Conservation (phyloP, 2,329 filamentous ascomycete species). For the Colletotrichum chrysophilum region DNA sequence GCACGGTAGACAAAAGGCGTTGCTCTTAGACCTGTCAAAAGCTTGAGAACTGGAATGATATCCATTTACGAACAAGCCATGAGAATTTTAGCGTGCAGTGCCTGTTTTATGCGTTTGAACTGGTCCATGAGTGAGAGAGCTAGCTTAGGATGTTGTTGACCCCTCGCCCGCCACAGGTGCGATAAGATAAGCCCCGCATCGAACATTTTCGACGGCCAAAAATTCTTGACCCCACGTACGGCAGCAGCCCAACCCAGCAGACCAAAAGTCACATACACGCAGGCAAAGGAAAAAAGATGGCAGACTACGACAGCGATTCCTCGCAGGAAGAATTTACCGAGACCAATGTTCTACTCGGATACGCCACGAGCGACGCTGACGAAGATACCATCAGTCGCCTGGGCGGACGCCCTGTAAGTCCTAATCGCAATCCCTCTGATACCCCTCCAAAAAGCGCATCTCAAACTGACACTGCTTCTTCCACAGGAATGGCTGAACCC, state of each 20-base stretch:
- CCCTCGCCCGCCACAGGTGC: neutral
- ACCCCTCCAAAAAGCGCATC: neutral
- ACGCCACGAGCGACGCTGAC: slow-evolving; percentile 79
- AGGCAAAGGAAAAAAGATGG: slow-evolving; percentile 52
- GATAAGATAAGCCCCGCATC: slow-evolving; percentile 35
- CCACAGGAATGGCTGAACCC: slow-evolving; percentile 81
- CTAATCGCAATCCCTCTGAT: neutral
- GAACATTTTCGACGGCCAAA: slow-evolving; percentile 33
- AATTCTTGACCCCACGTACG: slow-evolving; percentile 42
- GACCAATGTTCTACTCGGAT: slow-evolving; percentile 90
- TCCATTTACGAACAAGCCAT: slow-evolving; percentile 4
- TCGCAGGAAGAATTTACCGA: slow-evolving; percentile 73
- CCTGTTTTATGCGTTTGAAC: neutral
- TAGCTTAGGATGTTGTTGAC: neutral
- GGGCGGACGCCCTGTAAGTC: slow-evolving; percentile 82
- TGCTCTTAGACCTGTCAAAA: slow-evolving; percentile 23
- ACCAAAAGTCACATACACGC: neutral
- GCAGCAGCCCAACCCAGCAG: slow-evolving; percentile 1
- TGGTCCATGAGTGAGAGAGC: neutral
- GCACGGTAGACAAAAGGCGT: slow-evolving; percentile 42
- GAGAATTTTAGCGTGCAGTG: neutral
- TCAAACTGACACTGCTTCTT: neutral
- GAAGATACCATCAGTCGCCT: slow-evolving; percentile 88
- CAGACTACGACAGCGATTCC: slow-evolving; percentile 80
- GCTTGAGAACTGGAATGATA: slow-evolving; percentile 22